These are phyloP conservation scores for Erodium maritimum DNA, from an alignment of 345 rosid species.

Conservation along the genomic window DNA sequence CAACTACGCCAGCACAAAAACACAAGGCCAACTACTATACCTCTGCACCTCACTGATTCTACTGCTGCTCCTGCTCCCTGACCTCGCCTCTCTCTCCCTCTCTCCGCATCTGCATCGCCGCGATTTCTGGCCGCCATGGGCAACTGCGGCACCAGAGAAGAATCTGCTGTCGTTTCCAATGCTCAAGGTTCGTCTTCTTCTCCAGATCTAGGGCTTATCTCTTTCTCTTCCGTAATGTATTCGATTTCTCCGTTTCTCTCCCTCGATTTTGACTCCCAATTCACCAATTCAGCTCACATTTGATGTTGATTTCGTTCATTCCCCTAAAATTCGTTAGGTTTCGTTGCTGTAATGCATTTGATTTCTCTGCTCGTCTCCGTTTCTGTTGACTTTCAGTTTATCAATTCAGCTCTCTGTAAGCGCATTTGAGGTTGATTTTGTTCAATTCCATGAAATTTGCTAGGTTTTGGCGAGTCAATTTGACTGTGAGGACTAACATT, in stretches of 20 bases:
- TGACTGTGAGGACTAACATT: too few relatives aligned
- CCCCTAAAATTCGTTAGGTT: too few relatives aligned
- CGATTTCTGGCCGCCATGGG: slow-evolving; percentile 38
- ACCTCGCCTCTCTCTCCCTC: neutral
- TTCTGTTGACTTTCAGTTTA: too few relatives aligned
- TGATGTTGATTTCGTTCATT: too few relatives aligned
- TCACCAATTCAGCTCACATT: neutral
- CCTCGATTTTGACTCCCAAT: too few relatives aligned
- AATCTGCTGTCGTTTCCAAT: slow-evolving; percentile 68
- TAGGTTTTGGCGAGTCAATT: too few relatives aligned
- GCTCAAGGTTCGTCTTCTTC: slow-evolving; percentile 25
- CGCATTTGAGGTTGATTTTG: too few relatives aligned
- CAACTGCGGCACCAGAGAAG: slow-evolving; percentile 95
- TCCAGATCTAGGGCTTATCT: slow-evolving; percentile 14
- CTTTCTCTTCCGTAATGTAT: neutral
- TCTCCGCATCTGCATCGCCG: neutral
- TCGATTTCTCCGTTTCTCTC: neutral
- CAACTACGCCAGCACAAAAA: neutral
- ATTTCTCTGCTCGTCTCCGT: too few relatives aligned
- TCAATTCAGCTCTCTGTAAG: too few relatives aligned
- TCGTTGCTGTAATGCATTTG: too few relatives aligned
- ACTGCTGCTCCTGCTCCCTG: neutral
- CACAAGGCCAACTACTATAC: neutral
- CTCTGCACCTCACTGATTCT: neutral
- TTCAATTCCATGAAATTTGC: too few relatives aligned